A percentile compares a stretch with the other conserved stretches of the same genome.
These are phyloP conservation scores for Gymnopus androsaceus DNA, from an alignment of 1,284 basidiomycete genomes.

Conservation along the genomic window DNA sequence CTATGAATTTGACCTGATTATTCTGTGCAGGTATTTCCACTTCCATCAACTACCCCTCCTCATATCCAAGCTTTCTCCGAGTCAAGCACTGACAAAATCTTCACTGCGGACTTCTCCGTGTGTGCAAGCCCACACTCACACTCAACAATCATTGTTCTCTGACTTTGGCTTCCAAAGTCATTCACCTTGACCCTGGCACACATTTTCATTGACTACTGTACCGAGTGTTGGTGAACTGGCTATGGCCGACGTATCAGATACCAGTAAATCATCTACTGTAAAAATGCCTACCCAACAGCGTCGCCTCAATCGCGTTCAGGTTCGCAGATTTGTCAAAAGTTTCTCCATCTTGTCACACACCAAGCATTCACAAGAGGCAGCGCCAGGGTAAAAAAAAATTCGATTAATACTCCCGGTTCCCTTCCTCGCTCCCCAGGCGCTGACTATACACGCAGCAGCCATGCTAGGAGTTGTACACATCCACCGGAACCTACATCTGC, in stretches of 20 bases:
- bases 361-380: no score
- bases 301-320: background rate
- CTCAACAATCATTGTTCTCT: background rate
- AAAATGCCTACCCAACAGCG: background rate
- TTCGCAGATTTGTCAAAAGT: no score
- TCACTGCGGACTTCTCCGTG: background rate
- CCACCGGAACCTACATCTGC: no score
- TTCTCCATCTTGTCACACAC: no score
- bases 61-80: background rate
- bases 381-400: no score
- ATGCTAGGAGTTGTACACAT: no score
- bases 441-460: no score
- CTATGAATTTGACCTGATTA: background rate
- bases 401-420: no score
- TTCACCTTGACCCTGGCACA: background rate
- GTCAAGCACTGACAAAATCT: background rate
- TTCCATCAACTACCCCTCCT: background rate
- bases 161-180: background rate
- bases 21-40: background rate
- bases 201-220: background rate
- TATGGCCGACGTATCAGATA: background rate
- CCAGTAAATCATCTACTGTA: no score
- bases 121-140: background rate
- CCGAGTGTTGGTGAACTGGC: conserved; percentile 3
- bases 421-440: no score